Evolutionary conservation across 2,329 filamentous ascomycete species (phyloP).

Genomic region (Aspergillus pseudoterreus): DNA sequence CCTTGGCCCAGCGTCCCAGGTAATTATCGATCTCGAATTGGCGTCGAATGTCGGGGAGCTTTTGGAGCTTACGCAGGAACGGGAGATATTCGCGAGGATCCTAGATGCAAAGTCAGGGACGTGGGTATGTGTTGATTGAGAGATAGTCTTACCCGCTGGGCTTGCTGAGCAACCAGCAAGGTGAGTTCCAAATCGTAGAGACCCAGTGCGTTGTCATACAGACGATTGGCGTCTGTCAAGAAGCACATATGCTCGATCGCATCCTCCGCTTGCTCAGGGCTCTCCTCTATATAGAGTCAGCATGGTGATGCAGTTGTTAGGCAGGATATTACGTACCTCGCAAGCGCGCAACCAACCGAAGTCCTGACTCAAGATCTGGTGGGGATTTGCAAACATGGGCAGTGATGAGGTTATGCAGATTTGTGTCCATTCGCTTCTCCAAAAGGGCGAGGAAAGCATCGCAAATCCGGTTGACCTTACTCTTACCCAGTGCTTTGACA

Average conservation of each 20-base stretch:
- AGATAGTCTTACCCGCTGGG: conserved; percentile 62
- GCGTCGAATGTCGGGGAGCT: conserved; percentile 65
- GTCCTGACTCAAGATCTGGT: conserved; percentile 80
- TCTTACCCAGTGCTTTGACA: conserved; percentile 6
- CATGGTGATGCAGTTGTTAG: background rate
- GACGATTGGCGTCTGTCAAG: conserved; percentile 83
- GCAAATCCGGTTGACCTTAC: conserved; percentile 84
- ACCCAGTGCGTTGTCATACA: conserved; percentile 87
- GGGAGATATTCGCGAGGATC: conserved; percentile 94
- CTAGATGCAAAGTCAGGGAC: conserved; percentile 24
- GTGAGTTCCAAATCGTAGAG: conserved; percentile 89
- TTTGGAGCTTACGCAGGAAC: conserved; percentile 83
- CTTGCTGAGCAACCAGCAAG: conserved; percentile 88
- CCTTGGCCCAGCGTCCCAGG: conserved; percentile 71
- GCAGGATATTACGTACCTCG: conserved; percentile 37
- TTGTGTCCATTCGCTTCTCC: conserved; percentile 57
- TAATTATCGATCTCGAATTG: conserved; percentile 87
- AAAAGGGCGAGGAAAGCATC: conserved; percentile 74
- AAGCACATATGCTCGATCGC: conserved; percentile 98
- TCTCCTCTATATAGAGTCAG: conserved; percentile 46
- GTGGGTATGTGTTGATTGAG: background rate
- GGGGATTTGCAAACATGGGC: conserved; percentile 91
- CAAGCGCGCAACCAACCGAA: conserved; percentile 73
- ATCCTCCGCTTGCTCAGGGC: conserved; percentile 71
- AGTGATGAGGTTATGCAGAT: conserved; percentile 87